Conservation (phyloP, 495 filamentous ascomycete species). For the Coniosporium apollinis region DNA sequence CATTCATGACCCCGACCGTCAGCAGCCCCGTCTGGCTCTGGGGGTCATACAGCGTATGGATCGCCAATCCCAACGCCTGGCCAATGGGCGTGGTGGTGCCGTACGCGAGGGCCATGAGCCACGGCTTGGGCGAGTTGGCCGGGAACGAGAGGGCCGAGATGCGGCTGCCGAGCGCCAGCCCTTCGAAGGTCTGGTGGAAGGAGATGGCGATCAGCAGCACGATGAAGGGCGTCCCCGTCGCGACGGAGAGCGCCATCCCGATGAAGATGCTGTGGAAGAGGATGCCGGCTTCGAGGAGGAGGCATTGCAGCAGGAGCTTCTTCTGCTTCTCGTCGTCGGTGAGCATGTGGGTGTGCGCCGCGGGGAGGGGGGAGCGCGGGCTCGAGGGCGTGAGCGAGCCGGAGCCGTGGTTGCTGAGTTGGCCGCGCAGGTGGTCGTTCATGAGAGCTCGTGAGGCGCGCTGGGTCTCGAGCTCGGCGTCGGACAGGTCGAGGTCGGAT, state of each 20-base stretch:
- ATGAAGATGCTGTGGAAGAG: conserved; percentile 46
- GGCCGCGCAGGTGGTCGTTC: conserved; percentile 4
- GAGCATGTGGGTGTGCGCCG: conserved; percentile 1
- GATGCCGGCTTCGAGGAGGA: conserved; percentile 29
- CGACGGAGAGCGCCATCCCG: conserved; percentile 51
- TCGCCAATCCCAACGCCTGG: conserved; percentile 68
- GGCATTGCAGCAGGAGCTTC: conserved; percentile 24
- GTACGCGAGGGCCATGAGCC: conserved; percentile 92
- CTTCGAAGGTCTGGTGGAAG: conserved; percentile 59
- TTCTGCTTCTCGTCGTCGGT: conserved; percentile 16
- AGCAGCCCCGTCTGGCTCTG: conserved; percentile 63
- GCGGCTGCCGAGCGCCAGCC: conserved; percentile 47
- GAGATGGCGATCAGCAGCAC: conserved; percentile 50
- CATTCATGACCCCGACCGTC: conserved; percentile 88
- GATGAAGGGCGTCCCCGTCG: conserved; percentile 43
- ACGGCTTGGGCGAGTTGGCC: conserved; percentile 42
- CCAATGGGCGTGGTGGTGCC: conserved; percentile 82
- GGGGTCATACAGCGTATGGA: conserved; percentile 77
- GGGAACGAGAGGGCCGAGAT: conserved; percentile 24
- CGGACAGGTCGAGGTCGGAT: conserved; percentile 16
- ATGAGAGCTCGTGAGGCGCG: conserved; percentile 7
- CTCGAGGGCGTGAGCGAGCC: conserved; percentile 5
- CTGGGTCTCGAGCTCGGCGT: conserved; percentile 1
- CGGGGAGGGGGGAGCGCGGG: conserved; percentile 1
- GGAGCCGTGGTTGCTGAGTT: conserved; percentile 2